phyloP scores from a whole-genome alignment of 208 protist species.

The Acanthamoeba lenticulata region DNA sequence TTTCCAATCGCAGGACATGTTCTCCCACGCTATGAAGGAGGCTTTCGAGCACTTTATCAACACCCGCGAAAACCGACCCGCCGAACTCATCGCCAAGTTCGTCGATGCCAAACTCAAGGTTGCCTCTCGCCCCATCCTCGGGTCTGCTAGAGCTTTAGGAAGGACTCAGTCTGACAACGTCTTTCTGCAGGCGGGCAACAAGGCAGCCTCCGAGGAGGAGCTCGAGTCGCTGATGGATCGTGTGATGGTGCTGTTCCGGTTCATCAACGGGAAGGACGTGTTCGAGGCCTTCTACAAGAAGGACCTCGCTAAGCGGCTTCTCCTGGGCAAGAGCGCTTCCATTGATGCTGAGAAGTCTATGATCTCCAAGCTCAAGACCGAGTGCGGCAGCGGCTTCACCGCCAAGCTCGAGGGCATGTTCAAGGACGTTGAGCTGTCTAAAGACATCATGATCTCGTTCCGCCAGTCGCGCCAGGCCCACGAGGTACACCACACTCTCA shows the following conservation, averaged over 20 bases:
- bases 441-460: conserved; percentile 81
- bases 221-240: conserved; percentile 79
- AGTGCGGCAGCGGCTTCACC: conserved; percentile 94
- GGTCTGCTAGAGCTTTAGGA: not conserved
- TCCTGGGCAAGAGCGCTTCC: conserved; percentile 88
- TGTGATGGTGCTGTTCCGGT: conserved; percentile 89
- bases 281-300: conserved; percentile 97
- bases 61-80: conserved; percentile 88
- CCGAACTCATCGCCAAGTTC: conserved; percentile 91
- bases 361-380: conserved; percentile 92
- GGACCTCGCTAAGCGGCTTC: conserved; percentile 93
- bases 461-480: conserved; percentile 6
- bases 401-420: conserved; percentile 97
- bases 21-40: conserved; percentile 89
- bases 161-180: not conserved
- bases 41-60: conserved; percentile 92
- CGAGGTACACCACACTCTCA: not conserved
- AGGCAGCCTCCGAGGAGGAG: conserved; percentile 86
- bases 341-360: conserved; percentile 92
- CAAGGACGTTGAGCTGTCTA: conserved; percentile 88
- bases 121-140: not conserved
- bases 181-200: not conserved
- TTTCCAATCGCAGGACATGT: conserved; percentile 76
- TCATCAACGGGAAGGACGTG: conserved; percentile 92
- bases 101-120: conserved; percentile 91